Evolutionary conservation across 1,284 basidiomycete genomes (phyloP).

Genomic region (Ganoderma resinaceum): DNA sequence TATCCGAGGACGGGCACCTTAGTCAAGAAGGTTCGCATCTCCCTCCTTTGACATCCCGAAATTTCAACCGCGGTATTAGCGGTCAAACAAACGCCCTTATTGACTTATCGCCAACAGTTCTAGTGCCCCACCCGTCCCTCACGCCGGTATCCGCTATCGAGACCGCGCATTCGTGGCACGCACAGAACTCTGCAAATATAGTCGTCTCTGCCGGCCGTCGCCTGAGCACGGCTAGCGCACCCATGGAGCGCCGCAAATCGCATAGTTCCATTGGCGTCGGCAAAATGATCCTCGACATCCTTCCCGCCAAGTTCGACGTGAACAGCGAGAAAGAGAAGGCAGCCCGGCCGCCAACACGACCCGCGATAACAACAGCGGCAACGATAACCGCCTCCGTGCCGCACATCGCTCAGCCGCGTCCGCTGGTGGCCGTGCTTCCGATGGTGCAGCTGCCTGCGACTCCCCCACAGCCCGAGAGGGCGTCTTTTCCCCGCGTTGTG

Average conservation of each 20-base stretch:
- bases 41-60: slow-evolving; percentile 3
- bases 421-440: slow-evolving; percentile 36
- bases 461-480: slow-evolving; percentile 31
- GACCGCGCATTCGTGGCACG: slow-evolving; percentile 40
- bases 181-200: slow-evolving; percentile 29
- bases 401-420: slow-evolving; percentile 36
- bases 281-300: slow-evolving; percentile 63
- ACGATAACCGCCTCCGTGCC: neutral
- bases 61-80: slow-evolving; percentile 17
- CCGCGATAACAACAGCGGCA: neutral
- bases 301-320: slow-evolving; percentile 48
- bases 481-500: slow-evolving; percentile 54
- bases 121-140: slow-evolving; percentile 15
- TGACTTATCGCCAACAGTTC: slow-evolving; percentile 15
- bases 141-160: slow-evolving; percentile 19
- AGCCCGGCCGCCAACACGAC: slow-evolving; percentile 10
- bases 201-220: slow-evolving; percentile 35
- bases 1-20: slow-evolving; percentile 39
- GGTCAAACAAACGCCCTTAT: slow-evolving; percentile 7
- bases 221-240: slow-evolving; percentile 38
- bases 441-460: slow-evolving; percentile 41
- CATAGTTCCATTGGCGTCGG: slow-evolving; percentile 47
- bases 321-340: slow-evolving; percentile 22
- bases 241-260: slow-evolving; percentile 40
- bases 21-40: slow-evolving; percentile 25